Evolutionary conservation across 2,329 filamentous ascomycete species (phyloP).

Genomic region (Calonectria montana): DNA sequence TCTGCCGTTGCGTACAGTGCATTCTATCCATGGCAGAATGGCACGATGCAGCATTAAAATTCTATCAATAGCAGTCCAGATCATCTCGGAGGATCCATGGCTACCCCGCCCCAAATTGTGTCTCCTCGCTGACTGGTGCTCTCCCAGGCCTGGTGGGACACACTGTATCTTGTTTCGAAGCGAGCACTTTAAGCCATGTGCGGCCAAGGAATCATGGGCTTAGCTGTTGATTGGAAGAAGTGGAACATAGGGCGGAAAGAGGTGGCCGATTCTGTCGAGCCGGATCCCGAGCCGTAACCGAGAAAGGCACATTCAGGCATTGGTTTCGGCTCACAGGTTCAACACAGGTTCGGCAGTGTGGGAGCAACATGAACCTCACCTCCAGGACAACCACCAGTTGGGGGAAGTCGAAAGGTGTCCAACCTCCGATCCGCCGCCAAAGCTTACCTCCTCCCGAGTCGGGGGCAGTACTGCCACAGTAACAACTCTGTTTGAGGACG

Average conservation of each 20-base stretch:
- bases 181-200: background rate
- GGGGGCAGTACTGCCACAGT: conserved; percentile 13
- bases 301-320: conserved; percentile 35
- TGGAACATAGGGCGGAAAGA: conserved; percentile 10
- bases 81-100: conserved; percentile 26
- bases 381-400: background rate
- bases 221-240: conserved; percentile 19
- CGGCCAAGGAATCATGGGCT: conserved; percentile 4
- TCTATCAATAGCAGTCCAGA: conserved; percentile 32
- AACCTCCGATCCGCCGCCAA: conserved; percentile 16
- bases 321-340: background rate
- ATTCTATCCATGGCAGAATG: conserved; percentile 16
- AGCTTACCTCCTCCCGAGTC: conserved; percentile 16
- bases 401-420: conserved; percentile 11
- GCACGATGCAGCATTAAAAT: conserved; percentile 20
- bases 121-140: conserved; percentile 9
- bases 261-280: conserved; percentile 10
- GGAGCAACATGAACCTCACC: background rate
- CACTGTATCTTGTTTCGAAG: conserved; percentile 8
- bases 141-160: background rate
- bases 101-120: conserved; percentile 20
- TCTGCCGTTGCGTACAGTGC: conserved; percentile 9
- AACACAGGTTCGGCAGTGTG: background rate
- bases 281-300: conserved; percentile 11
- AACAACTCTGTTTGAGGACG: conserved; percentile 7